These are phyloP conservation scores for Globisporangium acanthophoron DNA, from an alignment of 352 stramenopile species.

Conservation along the genomic window DNA sequence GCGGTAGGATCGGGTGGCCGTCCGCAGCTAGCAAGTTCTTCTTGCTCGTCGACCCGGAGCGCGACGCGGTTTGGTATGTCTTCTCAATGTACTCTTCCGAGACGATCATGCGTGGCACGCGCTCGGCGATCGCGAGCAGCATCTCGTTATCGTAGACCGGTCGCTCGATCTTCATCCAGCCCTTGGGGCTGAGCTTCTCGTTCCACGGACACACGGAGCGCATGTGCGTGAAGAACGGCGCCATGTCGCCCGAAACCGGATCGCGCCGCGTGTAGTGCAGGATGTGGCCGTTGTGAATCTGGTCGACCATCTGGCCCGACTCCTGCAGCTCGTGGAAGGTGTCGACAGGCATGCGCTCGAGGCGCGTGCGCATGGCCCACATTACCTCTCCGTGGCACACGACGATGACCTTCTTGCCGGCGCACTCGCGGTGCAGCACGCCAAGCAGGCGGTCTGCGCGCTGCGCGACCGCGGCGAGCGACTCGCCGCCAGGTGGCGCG, in stretches of 20 bases:
- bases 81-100: constrained; percentile 86
- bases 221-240: constrained; percentile 86
- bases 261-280: constrained; percentile 83
- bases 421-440: constrained; percentile 77
- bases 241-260: constrained; percentile 62
- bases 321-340: constrained; percentile 84
- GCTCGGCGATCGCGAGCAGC: constrained; percentile 77
- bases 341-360: constrained; percentile 87
- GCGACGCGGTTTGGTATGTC: constrained; percentile 57
- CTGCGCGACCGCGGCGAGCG: constrained; percentile 73
- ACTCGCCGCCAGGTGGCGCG: constrained; percentile 75
- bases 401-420: constrained; percentile 74
- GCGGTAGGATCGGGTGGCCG: constrained; percentile 8
- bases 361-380: constrained; percentile 83
- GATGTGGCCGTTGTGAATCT: constrained; percentile 88
- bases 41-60: constrained; percentile 12
- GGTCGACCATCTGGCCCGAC: constrained; percentile 81
- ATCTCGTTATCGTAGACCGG: constrained; percentile 88
- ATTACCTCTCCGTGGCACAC: constrained; percentile 88
- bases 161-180: constrained; percentile 87
- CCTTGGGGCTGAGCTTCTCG: constrained; percentile 83
- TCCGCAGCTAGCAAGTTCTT: constrained; percentile 8
- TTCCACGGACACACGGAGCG: constrained; percentile 89
- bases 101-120: constrained; percentile 84
- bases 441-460: constrained; percentile 73